phyloP scores from a whole-genome alignment of 2,329 filamentous ascomycete genomes.

The Lasiodiplodia gonubiensis region DNA sequence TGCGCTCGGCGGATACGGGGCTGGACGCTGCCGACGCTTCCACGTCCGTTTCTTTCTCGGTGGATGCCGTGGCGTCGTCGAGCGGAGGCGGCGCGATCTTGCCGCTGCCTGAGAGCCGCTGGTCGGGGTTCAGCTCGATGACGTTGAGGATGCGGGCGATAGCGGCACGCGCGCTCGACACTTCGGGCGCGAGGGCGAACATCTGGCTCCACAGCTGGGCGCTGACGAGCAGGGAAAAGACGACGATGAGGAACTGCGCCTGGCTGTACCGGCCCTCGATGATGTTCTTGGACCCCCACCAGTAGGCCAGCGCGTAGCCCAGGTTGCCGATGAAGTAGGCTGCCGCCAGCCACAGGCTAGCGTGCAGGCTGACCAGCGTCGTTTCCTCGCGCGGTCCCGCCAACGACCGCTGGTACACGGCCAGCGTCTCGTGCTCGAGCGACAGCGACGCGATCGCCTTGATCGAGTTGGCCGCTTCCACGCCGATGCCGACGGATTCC shows the following conservation, averaged over 20 bases:
- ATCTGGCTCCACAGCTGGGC: slow-evolving; percentile 76
- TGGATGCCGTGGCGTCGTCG: neutral
- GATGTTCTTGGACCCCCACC: slow-evolving; percentile 78
- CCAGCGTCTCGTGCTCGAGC: slow-evolving; percentile 56
- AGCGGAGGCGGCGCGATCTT: slow-evolving; percentile 32
- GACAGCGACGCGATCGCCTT: slow-evolving; percentile 59
- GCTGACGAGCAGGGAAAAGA: slow-evolving; percentile 73
- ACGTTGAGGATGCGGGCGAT: slow-evolving; percentile 61
- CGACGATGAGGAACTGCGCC: slow-evolving; percentile 75
- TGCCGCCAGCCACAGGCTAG: slow-evolving; percentile 66
- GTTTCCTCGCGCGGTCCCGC: slow-evolving; percentile 56
- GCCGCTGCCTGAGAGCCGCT: neutral
- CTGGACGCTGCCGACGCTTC: slow-evolving; percentile 36
- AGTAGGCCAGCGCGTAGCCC: slow-evolving; percentile 77
- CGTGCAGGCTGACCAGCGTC: slow-evolving; percentile 55
- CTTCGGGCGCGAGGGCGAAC: slow-evolving; percentile 75
- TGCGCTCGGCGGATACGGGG: slow-evolving; percentile 5
- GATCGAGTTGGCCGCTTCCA: slow-evolving; percentile 60
- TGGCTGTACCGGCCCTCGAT: slow-evolving; percentile 68
- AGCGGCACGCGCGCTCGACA: slow-evolving; percentile 69
- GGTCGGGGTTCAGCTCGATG: slow-evolving; percentile 3
- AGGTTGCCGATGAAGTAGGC: slow-evolving; percentile 67
- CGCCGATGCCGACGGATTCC: slow-evolving; percentile 57
- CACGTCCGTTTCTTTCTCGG: slow-evolving; percentile 34
- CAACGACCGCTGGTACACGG: slow-evolving; percentile 53